phyloP scores from a whole-genome alignment of 768 basidiomycete genomes.

The Pseudohyphozyma bogoriensis region DNA sequence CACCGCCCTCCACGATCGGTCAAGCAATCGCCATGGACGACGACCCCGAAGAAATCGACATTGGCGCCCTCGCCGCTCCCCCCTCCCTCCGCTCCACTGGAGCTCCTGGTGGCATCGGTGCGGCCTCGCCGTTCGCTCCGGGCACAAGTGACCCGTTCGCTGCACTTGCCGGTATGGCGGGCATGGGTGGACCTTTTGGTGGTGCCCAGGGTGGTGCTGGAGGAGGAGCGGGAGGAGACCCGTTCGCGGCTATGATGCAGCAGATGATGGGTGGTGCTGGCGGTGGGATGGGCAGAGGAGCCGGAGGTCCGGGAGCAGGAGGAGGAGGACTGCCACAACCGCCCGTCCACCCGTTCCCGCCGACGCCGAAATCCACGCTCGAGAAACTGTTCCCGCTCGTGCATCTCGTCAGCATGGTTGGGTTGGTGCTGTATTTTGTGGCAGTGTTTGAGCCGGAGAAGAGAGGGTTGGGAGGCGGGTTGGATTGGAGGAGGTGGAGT shows the following conservation, averaged over 20 bases:
- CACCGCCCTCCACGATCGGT: background rate
- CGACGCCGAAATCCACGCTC: conserved; percentile 23
- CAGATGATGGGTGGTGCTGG: background rate
- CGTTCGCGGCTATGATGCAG: conserved; percentile 1
- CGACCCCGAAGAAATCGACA: conserved; percentile 26
- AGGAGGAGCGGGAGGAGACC: conserved; percentile 5
- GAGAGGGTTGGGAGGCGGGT: conserved; percentile 4
- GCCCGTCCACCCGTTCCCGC: conserved; percentile 4
- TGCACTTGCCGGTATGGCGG: background rate
- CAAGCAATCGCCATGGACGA: conserved; percentile 14
- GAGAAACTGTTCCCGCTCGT: conserved; percentile 30
- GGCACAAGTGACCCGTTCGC: conserved; percentile 7
- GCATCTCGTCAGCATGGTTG: conserved; percentile 32
- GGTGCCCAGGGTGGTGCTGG: background rate
- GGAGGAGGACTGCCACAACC: background rate
- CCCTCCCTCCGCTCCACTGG: background rate
- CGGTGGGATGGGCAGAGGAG: background rate
- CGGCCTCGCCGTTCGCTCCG: background rate
- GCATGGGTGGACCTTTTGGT: background rate
- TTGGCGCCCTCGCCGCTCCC: conserved; percentile 10
- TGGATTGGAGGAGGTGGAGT: conserved; percentile 32
- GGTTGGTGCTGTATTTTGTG: conserved; percentile 26
- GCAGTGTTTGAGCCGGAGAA: conserved; percentile 24
- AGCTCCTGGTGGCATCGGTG: too few relatives aligned
- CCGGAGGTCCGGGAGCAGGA: background rate